Evolutionary conservation across 2,329 filamentous ascomycete species (phyloP).

Genomic region (Trichoderma harzianum): DNA sequence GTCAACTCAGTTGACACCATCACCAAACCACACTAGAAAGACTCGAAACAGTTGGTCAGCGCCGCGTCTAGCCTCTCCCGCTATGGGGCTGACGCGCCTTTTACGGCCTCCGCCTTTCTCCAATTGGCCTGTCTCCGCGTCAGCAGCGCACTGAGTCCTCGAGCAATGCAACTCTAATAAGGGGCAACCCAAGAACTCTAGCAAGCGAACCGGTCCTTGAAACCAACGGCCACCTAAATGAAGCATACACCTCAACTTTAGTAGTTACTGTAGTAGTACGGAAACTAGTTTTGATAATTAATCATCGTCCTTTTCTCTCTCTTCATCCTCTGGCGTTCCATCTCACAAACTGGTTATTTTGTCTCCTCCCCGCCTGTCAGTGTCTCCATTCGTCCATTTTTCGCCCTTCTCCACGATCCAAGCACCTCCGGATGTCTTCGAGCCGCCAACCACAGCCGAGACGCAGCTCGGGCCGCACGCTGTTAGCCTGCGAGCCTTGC

Average conservation of each 20-base stretch:
- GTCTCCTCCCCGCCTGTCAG: neutral
- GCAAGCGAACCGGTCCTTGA: neutral
- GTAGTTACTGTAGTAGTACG: neutral
- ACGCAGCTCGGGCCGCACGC: conserved; percentile 11
- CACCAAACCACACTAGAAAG: neutral
- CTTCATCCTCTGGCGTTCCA: neutral
- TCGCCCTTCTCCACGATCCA: neutral
- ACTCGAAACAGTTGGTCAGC: neutral
- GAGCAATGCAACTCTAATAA: neutral
- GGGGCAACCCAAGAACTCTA: neutral
- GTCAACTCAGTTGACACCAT: neutral
- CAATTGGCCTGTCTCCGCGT: neutral
- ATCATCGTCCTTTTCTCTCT: neutral
- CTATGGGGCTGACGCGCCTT: neutral
- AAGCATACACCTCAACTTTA: neutral
- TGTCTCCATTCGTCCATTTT: neutral
- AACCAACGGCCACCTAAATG: neutral
- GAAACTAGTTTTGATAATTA: neutral
- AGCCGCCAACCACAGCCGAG: conserved; percentile 18
- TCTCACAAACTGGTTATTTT: neutral
- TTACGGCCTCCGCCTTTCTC: neutral
- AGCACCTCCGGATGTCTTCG: conserved; percentile 9
- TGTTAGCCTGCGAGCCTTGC: conserved; percentile 16
- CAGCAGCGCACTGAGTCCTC: neutral
- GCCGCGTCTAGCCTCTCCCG: neutral